Conservation (phyloP, 2,329 filamentous ascomycete genomes). For the Calonectria multiphialidica region DNA sequence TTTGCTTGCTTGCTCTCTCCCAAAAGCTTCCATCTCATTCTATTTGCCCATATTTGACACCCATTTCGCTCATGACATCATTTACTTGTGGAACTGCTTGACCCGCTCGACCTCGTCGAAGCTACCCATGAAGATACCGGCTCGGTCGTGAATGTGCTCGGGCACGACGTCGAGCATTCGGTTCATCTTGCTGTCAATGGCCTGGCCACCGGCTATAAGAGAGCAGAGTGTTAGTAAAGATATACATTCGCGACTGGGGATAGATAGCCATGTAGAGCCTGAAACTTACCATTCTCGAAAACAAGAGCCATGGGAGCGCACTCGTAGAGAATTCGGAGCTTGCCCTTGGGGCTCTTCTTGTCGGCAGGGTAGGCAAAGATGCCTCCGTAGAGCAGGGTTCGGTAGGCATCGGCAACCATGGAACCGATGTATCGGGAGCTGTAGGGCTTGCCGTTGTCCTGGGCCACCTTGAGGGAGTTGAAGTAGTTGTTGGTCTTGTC, state of each 20-base stretch:
- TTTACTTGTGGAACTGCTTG: conserved; percentile 77
- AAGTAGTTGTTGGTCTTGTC: conserved; percentile 90
- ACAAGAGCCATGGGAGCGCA: conserved; percentile 99
- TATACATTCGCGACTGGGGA: neutral
- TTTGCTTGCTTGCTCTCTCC: conserved; percentile 30
- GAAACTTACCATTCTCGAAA: conserved; percentile 90
- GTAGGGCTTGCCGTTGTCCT: conserved; percentile 85
- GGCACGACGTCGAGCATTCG: conserved; percentile 92
- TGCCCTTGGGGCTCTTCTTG: conserved; percentile 98
- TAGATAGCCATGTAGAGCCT: neutral
- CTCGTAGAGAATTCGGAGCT: conserved; percentile 96
- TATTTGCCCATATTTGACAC: conserved; percentile 3
- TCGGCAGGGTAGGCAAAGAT: conserved; percentile 98
- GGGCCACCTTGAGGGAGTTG: conserved; percentile 86
- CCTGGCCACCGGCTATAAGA: conserved; percentile 84
- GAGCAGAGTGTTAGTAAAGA: conserved; percentile 41
- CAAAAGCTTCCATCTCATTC: conserved; percentile 28
- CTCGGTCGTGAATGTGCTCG: conserved; percentile 93
- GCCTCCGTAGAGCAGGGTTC: conserved; percentile 93
- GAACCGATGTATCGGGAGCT: conserved; percentile 94
- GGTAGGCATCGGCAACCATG: conserved; percentile 99
- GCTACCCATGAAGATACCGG: conserved; percentile 96
- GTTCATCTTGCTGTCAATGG: conserved; percentile 90
- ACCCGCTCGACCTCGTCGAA: conserved; percentile 97
- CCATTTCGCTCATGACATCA: neutral